phyloP scores from a whole-genome alignment of 148 eudicot genomes.

The Silene latifolia region DNA sequence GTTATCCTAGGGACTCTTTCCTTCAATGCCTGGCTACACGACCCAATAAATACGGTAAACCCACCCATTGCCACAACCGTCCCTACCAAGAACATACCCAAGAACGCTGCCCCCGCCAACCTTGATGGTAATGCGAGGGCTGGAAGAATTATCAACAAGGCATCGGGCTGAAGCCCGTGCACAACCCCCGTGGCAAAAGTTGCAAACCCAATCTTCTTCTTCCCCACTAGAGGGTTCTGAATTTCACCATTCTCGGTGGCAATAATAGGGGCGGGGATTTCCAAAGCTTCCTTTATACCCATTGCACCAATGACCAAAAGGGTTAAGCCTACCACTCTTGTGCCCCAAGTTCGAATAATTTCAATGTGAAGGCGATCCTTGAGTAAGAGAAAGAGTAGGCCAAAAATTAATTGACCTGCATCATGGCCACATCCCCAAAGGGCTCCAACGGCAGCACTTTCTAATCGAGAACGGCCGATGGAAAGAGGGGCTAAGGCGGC shows the following conservation, averaged over 20 bases:
- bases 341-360: conserved; percentile 81
- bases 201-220: conserved; percentile 82
- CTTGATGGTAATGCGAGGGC: conserved; percentile 93
- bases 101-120: conserved; percentile 81
- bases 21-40: conserved; percentile 86
- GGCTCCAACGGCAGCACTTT: conserved; percentile 92
- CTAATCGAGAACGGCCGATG: conserved; percentile 78
- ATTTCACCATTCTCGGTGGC: conserved; percentile 74
- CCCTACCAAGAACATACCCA: conserved; percentile 86
- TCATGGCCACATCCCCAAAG: conserved; percentile 99
- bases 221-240: conserved; percentile 47
- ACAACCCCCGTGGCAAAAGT: conserved; percentile 93
- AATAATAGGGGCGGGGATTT: conserved; percentile 53
- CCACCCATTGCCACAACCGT: conserved; percentile 93
- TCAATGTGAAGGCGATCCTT: conserved; percentile 95
- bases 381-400: conserved; percentile 67
- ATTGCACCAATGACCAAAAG: conserved; percentile 83
- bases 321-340: conserved; percentile 82
- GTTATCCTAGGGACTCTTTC: conserved; percentile 89
- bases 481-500: conserved; percentile 98
- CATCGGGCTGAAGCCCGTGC: conserved; percentile 95
- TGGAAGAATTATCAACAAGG: conserved; percentile 87
- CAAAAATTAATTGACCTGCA: conserved; percentile 90
- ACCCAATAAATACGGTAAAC: conserved; percentile 87
- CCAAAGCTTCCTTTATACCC: conserved; percentile 91